Evolutionary conservation across 2,329 filamentous ascomycete genomes (phyloP), one percentile per base, ranked within the genome.

Genomic region (Trichoderma sp.): DNA sequence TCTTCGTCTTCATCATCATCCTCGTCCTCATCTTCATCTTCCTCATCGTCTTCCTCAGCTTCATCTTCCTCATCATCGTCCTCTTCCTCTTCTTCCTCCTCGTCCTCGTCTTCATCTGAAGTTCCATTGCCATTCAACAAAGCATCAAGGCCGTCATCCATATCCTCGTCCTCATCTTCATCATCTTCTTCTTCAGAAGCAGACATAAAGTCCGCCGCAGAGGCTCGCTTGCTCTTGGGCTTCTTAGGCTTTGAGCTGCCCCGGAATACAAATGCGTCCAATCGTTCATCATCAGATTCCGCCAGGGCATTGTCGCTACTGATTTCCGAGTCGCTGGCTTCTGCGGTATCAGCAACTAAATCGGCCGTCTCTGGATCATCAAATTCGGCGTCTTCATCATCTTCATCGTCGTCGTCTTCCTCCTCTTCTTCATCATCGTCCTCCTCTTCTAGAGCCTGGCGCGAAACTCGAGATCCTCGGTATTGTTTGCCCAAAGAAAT

Each of bases 201-300:
- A 4, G 83, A 84, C 84, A 91, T 87, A 67, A 87, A 90, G 76
- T 91, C 88, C 6, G 85, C 86, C 43, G 87, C 88, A 53, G 81
- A 87, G 8, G 85, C 82, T 73, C 86, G 81, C 59, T 81, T 82
- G 12, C 72, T 76, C 73, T 79, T 77, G 59, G 80, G 75, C 17
- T 77, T 78, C 68, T 80, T 82, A 5, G 86, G 84, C 73, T 87
- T 87, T 2, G 85, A 85, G 79, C 88, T 91, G 26, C 88, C 88
- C 36, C 87, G 82, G 74, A 91, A 91, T 0, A 83, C 88, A 78
- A 93, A 97, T 1, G 88, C 89, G 74, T 92, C 90, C 77, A 97
- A 94, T 66, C 87, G 88, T 79, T 97, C 94, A 75, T 93, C 91
- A 76, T 98, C 95, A 75, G 93, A 96, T 69, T 92, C 90, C 3